phyloP scores from a whole-genome alignment of 495 filamentous ascomycete species.

The Daldinia concentrica region DNA sequence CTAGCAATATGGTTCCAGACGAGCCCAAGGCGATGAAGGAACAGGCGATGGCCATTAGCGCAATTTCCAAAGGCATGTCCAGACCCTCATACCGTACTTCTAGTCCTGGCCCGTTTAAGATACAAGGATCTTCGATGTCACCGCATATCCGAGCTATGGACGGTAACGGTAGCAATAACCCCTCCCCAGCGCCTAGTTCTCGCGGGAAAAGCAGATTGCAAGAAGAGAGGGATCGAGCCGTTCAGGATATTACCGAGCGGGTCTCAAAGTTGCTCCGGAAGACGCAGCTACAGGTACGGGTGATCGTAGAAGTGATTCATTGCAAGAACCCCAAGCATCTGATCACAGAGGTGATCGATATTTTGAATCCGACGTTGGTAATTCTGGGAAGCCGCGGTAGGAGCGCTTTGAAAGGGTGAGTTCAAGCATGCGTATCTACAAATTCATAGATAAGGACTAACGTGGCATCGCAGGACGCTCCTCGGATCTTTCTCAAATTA shows the following conservation, averaged over 20 bases:
- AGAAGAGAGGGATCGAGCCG: conserved; percentile 78
- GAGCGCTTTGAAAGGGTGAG: conserved; percentile 92
- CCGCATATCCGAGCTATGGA: conserved; percentile 43
- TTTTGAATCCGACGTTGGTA: conserved; percentile 88
- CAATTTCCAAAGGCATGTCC: conserved; percentile 51
- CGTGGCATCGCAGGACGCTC: conserved; percentile 51
- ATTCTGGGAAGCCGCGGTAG: conserved; percentile 90
- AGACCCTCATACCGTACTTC: conserved; percentile 43
- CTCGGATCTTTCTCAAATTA: conserved; percentile 97
- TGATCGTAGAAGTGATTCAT: conserved; percentile 95
- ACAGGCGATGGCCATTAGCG: conserved; percentile 65
- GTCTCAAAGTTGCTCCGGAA: conserved; percentile 86
- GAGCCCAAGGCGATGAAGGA: conserved; percentile 74
- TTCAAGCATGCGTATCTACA: conserved; percentile 12
- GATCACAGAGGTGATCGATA: conserved; percentile 90
- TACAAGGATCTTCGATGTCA: conserved; percentile 43
- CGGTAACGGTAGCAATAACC: conserved; percentile 39
- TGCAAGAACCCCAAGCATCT: conserved; percentile 94
- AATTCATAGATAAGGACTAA: conserved; percentile 8
- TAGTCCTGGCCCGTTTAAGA: conserved; percentile 45
- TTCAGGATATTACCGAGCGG: conserved; percentile 77
- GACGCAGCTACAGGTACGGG: conserved; percentile 87
- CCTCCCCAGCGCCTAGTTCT: conserved; percentile 55
- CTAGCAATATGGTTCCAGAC: conserved; percentile 49
- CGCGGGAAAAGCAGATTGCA: conserved; percentile 66